Evolutionary conservation across 2,329 filamentous ascomycete species (phyloP).

Genomic region (Nigrospora oryzae): DNA sequence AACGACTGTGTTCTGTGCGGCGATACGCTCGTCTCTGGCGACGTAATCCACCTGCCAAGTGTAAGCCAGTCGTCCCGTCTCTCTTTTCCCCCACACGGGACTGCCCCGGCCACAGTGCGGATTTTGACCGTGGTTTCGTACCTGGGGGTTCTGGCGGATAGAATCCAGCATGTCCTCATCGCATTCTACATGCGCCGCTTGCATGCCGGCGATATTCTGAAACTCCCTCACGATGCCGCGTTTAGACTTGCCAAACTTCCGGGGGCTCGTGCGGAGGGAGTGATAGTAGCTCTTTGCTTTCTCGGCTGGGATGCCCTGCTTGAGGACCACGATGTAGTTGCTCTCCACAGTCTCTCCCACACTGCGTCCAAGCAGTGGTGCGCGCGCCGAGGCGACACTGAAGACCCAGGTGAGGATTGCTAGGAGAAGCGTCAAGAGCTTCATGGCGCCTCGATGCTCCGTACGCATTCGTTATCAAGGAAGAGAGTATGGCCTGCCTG

Average conservation of each 20-base stretch:
- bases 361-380: constrained; percentile 10
- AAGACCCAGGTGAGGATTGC: no score
- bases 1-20: constrained; percentile 4
- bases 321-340: constrained; percentile 18
- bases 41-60: constrained; percentile 14
- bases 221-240: constrained; percentile 13
- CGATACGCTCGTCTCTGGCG: constrained; percentile 10
- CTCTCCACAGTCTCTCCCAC: constrained; percentile 8
- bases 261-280: constrained; percentile 6
- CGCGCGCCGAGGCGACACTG: no score
- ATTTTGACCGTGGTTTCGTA: constrained; percentile 1
- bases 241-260: constrained; percentile 1
- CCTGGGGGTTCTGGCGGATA: constrained; percentile 10
- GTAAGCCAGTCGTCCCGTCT: no score
- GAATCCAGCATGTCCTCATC: constrained; percentile 10
- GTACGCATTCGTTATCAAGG: no score
- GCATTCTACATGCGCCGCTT: constrained; percentile 17
- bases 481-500: no score
- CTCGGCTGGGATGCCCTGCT: constrained; percentile 4
- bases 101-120: no score
- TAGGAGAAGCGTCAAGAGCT: no score
- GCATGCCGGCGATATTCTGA: constrained; percentile 9
- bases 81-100: no score
- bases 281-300: constrained; percentile 9
- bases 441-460: no score